Conservation (phyloP, 176 grass and related monocot genomes). For the Saccharum officinarum region DNA sequence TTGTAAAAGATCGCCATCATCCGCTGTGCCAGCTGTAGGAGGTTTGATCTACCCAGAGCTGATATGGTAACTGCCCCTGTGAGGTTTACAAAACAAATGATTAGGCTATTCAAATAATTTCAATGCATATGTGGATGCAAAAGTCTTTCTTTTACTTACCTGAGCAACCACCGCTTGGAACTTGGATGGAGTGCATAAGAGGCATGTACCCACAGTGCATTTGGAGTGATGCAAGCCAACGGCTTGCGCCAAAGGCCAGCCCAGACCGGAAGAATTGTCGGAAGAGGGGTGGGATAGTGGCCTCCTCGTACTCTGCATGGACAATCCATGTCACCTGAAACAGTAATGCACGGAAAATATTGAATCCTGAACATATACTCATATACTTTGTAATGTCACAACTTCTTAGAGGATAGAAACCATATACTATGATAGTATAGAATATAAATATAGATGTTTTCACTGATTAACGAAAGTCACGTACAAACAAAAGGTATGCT, state of each 20-base stretch:
- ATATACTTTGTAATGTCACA: not conserved
- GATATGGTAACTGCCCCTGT: not conserved
- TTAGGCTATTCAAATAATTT: not conserved
- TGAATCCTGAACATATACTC: not conserved
- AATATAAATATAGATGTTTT: not conserved
- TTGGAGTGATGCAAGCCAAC: slow-evolving; percentile 30
- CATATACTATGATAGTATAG: not conserved
- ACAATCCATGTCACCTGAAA: slow-evolving; percentile 53
- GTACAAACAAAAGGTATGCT: not conserved
- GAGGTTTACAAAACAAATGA: not conserved
- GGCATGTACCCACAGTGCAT: slow-evolving; percentile 28
- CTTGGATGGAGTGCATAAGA: not conserved
- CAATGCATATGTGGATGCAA: not conserved
- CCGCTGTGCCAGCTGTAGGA: not conserved
- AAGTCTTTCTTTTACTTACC: slow-evolving; percentile 7
- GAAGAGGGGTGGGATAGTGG: not conserved
- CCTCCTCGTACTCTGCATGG: slow-evolving; percentile 34
- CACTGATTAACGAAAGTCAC: not conserved
- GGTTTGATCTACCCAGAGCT: not conserved
- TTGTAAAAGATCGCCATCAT: not conserved
- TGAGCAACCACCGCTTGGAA: too few relatives aligned
- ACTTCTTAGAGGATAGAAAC: not conserved
- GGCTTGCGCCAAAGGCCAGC: slow-evolving; percentile 33
- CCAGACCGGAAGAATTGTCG: slow-evolving; percentile 37
- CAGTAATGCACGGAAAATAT: not conserved